Percentiles rank a stretch among this genome's conserved stretches.
Conservation (phyloP, 225 moss, liverwort and hornwort species). For the Neckera pumila region DNA sequence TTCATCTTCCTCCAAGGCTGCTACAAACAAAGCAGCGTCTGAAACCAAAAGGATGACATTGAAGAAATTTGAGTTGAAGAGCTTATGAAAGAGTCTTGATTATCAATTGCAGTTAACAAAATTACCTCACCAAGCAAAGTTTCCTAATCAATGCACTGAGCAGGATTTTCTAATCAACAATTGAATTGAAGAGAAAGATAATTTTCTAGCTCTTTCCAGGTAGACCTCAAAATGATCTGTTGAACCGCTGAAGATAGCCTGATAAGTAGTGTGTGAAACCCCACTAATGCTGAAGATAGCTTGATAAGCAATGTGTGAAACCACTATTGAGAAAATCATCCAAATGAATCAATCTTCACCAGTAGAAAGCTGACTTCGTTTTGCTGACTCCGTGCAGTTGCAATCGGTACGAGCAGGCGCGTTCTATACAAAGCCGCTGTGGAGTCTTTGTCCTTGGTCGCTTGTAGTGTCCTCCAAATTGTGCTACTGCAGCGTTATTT, state of each 20-base stretch:
- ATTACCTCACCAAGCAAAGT: background rate
- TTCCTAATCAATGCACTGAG: background rate
- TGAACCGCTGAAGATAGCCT: background rate
- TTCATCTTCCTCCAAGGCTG: background rate
- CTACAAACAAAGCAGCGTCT: background rate
- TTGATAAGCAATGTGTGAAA: background rate
- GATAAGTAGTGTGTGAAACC: background rate
- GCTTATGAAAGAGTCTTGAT: background rate
- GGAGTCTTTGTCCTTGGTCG: slow-evolving; percentile 30
- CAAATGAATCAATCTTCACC: background rate
- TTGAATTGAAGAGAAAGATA: background rate
- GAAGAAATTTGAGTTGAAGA: background rate
- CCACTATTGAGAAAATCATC: background rate
- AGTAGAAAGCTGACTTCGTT: background rate
- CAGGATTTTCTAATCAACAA: background rate
- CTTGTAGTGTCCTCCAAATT: slow-evolving; percentile 43
- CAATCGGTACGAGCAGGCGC: slow-evolving; percentile 14
- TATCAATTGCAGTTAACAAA: background rate
- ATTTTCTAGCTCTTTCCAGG: background rate
- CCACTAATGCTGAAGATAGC: background rate
- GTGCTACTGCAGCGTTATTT: slow-evolving; percentile 47
- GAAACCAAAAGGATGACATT: background rate
- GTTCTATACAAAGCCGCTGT: slow-evolving; percentile 29
- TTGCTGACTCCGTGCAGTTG: slow-evolving; percentile 14
- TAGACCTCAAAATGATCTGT: background rate